Base-by-base conservation (phyloP, 1,284 basidiomycete genomes). In the Ceratobasidium sp. region DNA sequence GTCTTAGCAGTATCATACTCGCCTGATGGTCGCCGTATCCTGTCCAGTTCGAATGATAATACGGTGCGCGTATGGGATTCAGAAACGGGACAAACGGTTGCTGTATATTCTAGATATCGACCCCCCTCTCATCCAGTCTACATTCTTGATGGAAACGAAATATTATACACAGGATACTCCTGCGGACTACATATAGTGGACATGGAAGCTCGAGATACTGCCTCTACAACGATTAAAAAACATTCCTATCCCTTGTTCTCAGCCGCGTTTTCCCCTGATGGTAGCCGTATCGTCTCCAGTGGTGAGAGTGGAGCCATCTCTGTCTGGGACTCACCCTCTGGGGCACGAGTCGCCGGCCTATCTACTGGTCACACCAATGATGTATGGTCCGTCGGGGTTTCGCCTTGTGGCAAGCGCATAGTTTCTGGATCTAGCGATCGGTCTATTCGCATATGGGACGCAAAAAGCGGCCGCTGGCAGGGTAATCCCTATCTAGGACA, bases 371-470 rank as follows among this genome's bases (percentile, higher is more conserved):
- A 71, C 34, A 59, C 46, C 10, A 28, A 28, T n/a, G 16, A 55
- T 30, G 67, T 71, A 2, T 1, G 5, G 3, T 59, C 32, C 26
- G 32, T 71, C 12, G 52, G 39, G 2, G 57, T 34, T 55, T 71
- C 53, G 4, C 64, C 64, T 26, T 36, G 41, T 36, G 34, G 28
- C 48, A 23, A 48, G 6, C 48, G 43, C 3, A 30, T 69, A 6
- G 64, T 21, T 30, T 69, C 65, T 18, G 48, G 50, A 3, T 70
- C 65, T 1, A 3, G 2, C 3, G 65, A 70, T 45, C 8, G 3
- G 2, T 41, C 50, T 3, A 41, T 70, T 16, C 65, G 50, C 23
- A 23, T 71, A 10, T 71, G 69, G 69, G 55, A 60, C n/a, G 55
- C 39, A 8, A n/a, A 43, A 12, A 60, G 57, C 21, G 69, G 69